Percentiles rank a stretch among this genome's conserved stretches.
Conservation (phyloP, 108 stramenopile species). For the Bacterosira constricta region DNA sequence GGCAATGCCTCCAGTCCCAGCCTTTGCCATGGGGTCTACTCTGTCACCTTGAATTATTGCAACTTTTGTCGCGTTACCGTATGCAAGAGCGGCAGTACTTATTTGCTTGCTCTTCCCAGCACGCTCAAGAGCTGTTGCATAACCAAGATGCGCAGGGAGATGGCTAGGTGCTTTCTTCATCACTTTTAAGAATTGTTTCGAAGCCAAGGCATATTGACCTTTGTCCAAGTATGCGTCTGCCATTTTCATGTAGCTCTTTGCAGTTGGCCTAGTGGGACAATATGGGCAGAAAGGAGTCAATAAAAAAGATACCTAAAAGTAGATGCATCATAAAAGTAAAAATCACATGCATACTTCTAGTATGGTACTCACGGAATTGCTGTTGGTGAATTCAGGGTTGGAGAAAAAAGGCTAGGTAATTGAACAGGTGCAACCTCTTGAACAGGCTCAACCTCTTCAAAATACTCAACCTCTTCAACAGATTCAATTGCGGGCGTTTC, state of each 20-base stretch:
- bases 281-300: too few species aligned
- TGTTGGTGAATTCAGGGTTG: conserved; percentile 24
- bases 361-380: conserved; percentile 31
- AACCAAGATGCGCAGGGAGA: conserved; percentile 53
- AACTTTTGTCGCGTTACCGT: conserved; percentile 49
- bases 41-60: conserved; percentile 48
- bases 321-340: neutral
- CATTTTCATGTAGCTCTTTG: conserved; percentile 60
- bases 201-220: conserved; percentile 43
- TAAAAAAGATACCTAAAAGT: neutral
- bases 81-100: conserved; percentile 36
- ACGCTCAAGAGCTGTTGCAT: conserved; percentile 56
- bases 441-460: neutral
- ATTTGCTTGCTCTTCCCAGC: conserved; percentile 48
- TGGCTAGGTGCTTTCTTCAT: conserved; percentile 52
- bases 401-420: conserved; percentile 31
- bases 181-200: conserved; percentile 61
- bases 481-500: too few species aligned
- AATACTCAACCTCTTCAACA: too few species aligned
- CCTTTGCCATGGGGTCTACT: conserved; percentile 34
- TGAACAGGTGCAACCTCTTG: conserved; percentile 16
- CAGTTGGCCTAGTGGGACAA: conserved; percentile 41
- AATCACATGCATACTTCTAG: neutral
- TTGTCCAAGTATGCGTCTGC: conserved; percentile 61
- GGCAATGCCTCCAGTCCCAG: conserved; percentile 47